Base-by-base conservation (phyloP, 306 rosid genomes). In the Clitoria ternatea region DNA sequence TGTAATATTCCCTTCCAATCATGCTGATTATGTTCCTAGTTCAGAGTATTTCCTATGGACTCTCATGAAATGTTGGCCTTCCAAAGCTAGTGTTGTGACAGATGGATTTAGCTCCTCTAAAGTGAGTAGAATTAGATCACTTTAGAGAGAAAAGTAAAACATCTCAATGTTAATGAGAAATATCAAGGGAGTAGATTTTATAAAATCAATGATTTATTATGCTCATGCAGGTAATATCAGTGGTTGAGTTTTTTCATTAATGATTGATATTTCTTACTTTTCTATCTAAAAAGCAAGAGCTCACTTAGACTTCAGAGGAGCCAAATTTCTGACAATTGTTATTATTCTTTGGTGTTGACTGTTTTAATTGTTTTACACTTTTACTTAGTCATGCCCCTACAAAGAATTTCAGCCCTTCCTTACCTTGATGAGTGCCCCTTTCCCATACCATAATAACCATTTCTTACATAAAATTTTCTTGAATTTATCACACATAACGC, bases 401-500 rank as follows among this genome's bases (percentile, higher is more conserved):
- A 18, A 57, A n/a, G 76, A 26, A 71, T 59, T 19, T 37, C 61
- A 29, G 42, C 63, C 3, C 48, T 73, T 36, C 63, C 71, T 43
- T 36, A 60, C 61, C 42, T 22, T 7, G 1, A 26, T 6, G 27
- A 18, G 64, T 49, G 0, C 17, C 63, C 50, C 11, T 66, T 27
- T 18, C n/a, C n/a, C n/a, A n/a, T n/a, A n/a, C 70, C 64, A 27
- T 43, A 8, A 17, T 42, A 43, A 22, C 55, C 36, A 52, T 30
- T 7, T 43, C n/a, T n/a, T 57, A 12, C 47, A 44, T 69, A 15
- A 20, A 24, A 36, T 47, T 42, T 73, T 77, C 78, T 69, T 74
- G 45, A 64, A 69, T 80, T 75, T 15, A 55, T 35, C n/a, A n/a
- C n/a, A n/a, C n/a, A n/a, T n/a, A n/a, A n/a, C 0, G 15, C 69